These are phyloP conservation scores for Holtermanniella nyarrowii DNA, from an alignment of 768 basidiomycete species.

Conservation along the genomic window DNA sequence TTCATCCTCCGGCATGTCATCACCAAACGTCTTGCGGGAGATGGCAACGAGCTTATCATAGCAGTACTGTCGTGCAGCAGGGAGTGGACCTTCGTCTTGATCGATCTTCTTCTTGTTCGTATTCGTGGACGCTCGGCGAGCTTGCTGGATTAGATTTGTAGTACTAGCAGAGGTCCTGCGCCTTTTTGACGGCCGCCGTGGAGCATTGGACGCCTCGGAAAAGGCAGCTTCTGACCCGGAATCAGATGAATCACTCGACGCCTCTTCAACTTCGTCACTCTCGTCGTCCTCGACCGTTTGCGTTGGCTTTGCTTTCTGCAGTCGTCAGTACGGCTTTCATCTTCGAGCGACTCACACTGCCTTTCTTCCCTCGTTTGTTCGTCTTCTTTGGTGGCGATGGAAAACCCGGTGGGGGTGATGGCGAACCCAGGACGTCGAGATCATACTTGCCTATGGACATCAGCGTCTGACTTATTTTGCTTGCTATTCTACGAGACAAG, in stretches of 20 bases:
- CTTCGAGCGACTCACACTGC: background rate
- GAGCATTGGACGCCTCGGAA: background rate
- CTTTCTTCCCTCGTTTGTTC: background rate
- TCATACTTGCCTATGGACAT: slow-evolving; percentile 18
- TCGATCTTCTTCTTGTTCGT: slow-evolving; percentile 1
- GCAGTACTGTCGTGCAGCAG: slow-evolving; percentile 19
- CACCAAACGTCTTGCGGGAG: slow-evolving; percentile 10
- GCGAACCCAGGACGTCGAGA: slow-evolving; percentile 18
- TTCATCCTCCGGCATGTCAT: slow-evolving; percentile 4
- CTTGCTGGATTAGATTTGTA: background rate
- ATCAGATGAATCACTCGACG: background rate
- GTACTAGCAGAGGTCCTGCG: slow-evolving; percentile 2
- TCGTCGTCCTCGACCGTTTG: background rate
- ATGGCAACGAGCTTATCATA: slow-evolving; percentile 16
- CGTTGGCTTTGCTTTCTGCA: background rate
- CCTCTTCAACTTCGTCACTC: slow-evolving; percentile 2
- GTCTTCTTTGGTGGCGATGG: slow-evolving; percentile 2
- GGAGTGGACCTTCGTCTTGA: slow-evolving; percentile 7
- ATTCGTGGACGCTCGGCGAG: background rate
- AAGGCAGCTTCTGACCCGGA: background rate
- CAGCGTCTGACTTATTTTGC: too few relatives aligned
- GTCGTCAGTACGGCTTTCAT: background rate
- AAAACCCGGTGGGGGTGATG: slow-evolving; percentile 18
- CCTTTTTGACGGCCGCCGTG: background rate
- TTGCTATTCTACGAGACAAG: slow-evolving; percentile 1